Conservation (phyloP, 768 basidiomycete genomes). For the Tylopilus rubrobrunneus region DNA sequence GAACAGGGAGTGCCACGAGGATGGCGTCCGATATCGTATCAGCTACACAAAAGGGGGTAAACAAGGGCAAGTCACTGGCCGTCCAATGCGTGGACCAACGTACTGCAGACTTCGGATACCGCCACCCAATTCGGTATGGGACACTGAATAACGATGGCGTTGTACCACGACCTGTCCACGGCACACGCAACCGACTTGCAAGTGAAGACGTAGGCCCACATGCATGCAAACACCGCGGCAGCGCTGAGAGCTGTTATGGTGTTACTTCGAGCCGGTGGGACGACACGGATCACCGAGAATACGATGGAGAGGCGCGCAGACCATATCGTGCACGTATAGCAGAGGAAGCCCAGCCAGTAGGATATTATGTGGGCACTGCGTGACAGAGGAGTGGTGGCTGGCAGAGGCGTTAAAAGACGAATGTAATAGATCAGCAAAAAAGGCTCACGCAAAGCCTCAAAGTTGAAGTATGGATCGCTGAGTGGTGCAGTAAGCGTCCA, state of each 20-base stretch:
- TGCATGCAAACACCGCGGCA: slow-evolving; percentile 7
- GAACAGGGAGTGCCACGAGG: slow-evolving; percentile 43
- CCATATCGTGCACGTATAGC: slow-evolving; percentile 26
- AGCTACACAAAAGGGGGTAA: slow-evolving; percentile 29
- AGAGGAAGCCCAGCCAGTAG: slow-evolving; percentile 19
- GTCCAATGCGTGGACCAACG: slow-evolving; percentile 15
- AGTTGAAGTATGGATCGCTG: slow-evolving; percentile 16
- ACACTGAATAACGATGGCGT: slow-evolving; percentile 36
- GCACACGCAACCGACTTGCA: slow-evolving; percentile 39
- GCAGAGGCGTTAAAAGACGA: slow-evolving; percentile 21
- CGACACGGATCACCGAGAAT: slow-evolving; percentile 23
- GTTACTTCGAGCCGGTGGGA: slow-evolving; percentile 14
- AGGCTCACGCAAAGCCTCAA: slow-evolving; percentile 11
- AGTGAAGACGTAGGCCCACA: slow-evolving; percentile 19
- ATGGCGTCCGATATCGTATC: slow-evolving; percentile 44
- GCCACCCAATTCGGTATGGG: slow-evolving; percentile 44
- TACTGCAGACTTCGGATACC: slow-evolving; percentile 50
- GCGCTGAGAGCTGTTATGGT: not conserved
- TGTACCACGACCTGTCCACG: slow-evolving; percentile 38
- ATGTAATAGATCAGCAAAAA: not conserved
- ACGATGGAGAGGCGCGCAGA: slow-evolving; percentile 26
- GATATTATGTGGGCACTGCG: slow-evolving; percentile 16
- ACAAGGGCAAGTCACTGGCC: not conserved
- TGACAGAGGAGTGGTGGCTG: slow-evolving; percentile 16
- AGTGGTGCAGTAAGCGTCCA: slow-evolving; percentile 26